Percentiles rank a stretch among this genome's conserved stretches.
Evolutionary conservation across 2,329 filamentous ascomycete genomes (phyloP).

Genomic region (Ceratocystis huliohia): DNA sequence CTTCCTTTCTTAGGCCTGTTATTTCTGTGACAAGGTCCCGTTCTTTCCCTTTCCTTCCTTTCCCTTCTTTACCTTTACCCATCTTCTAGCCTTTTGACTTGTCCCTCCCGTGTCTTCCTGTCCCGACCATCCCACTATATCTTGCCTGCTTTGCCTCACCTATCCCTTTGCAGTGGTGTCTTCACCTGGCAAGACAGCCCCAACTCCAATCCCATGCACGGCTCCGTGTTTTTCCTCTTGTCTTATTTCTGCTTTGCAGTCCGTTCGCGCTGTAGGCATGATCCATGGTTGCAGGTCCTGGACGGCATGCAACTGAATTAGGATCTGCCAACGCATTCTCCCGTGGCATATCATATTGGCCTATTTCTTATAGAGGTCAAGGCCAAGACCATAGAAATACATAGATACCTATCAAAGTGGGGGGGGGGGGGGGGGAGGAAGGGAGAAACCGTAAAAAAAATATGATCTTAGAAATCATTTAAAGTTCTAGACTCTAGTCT

Average conservation of each 20-base stretch:
- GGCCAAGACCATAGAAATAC: neutral
- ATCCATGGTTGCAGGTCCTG: neutral
- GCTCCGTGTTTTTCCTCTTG: neutral
- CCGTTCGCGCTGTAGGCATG: neutral
- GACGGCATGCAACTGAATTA: conserved; percentile 4
- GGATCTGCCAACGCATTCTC: conserved; percentile 10
- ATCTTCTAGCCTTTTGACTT: neutral
- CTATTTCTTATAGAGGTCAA: neutral
- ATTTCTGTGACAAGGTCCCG: neutral
- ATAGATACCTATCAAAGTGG: neutral
- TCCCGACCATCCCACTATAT: neutral
- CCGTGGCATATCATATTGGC: conserved; percentile 1
- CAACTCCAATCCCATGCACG: neutral
- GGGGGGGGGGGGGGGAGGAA: neutral
- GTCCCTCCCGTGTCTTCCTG: neutral
- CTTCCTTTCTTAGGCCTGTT: neutral
- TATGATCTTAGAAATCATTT: neutral
- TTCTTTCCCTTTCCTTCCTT: neutral
- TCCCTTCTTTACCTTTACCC: neutral
- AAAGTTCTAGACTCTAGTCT: neutral
- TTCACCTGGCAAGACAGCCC: conserved; percentile 4
- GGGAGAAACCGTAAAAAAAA: neutral
- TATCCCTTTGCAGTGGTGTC: neutral
- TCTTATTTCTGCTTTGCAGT: neutral
- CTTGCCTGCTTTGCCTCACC: neutral